Evolutionary conservation across 495 filamentous ascomycete genomes (phyloP).

Genomic region (Hypoxylon subgilvum): DNA sequence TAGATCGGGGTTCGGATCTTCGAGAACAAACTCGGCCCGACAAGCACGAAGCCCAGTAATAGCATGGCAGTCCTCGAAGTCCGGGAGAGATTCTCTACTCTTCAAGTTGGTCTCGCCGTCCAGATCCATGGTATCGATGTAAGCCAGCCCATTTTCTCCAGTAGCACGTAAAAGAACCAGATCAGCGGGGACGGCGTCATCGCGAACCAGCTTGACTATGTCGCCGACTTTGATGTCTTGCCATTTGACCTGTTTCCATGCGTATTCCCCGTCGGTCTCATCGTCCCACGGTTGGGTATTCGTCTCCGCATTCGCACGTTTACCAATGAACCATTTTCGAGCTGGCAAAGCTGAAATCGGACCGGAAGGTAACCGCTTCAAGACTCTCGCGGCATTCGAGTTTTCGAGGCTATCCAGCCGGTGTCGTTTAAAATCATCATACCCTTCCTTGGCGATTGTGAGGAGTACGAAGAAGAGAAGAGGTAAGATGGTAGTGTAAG

Average conservation of each 20-base stretch:
- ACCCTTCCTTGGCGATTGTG: slow-evolving; percentile 89
- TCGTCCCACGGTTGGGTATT: slow-evolving; percentile 10
- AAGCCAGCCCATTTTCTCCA: slow-evolving; percentile 79
- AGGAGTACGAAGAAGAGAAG: slow-evolving; percentile 82
- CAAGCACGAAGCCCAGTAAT: slow-evolving; percentile 60
- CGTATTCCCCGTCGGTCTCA: slow-evolving; percentile 37
- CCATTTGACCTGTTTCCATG: slow-evolving; percentile 77
- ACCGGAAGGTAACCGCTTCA: slow-evolving; percentile 38
- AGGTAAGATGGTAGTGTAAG: slow-evolving; percentile 84
- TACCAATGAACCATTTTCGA: slow-evolving; percentile 30
- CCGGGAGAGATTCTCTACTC: slow-evolving; percentile 51
- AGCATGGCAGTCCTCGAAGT: slow-evolving; percentile 62
- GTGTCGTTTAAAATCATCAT: slow-evolving; percentile 85
- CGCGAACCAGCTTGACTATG: slow-evolving; percentile 74
- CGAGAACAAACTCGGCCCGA: slow-evolving; percentile 67
- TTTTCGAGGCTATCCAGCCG: slow-evolving; percentile 86
- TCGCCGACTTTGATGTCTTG: slow-evolving; percentile 81
- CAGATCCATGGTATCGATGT: slow-evolving; percentile 94
- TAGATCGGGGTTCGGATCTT: slow-evolving; percentile 85
- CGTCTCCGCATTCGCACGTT: neutral
- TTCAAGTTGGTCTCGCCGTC: slow-evolving; percentile 95
- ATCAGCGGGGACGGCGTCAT: slow-evolving; percentile 83
- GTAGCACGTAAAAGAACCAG: slow-evolving; percentile 74
- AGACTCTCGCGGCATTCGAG: slow-evolving; percentile 67
- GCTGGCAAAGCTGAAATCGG: neutral